A percentile compares a stretch with the other conserved stretches of the same genome.
phyloP scores from a whole-genome alignment of 2,329 filamentous ascomycete genomes.

The Aspergillus piperis region DNA sequence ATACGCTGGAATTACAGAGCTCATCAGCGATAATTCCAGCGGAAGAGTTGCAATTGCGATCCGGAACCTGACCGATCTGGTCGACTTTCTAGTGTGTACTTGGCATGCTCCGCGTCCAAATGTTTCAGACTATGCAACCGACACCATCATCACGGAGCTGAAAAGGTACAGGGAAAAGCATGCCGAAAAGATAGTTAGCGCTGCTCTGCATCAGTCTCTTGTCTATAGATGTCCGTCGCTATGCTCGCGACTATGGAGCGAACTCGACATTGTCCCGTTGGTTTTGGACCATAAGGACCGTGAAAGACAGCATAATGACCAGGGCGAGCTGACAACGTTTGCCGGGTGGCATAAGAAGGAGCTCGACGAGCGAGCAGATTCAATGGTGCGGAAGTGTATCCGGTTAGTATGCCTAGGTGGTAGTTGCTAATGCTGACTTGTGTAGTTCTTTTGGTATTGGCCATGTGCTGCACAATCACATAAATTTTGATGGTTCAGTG shows the following conservation, averaged over 20 bases:
- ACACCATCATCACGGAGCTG: constrained; percentile 59
- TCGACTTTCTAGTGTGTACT: constrained; percentile 66
- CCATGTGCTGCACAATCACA: constrained; percentile 63
- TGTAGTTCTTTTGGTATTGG: constrained; percentile 68
- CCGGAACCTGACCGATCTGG: constrained; percentile 69
- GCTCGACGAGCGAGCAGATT: constrained; percentile 76
- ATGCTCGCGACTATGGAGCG: constrained; percentile 69
- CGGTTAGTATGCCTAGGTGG: constrained; percentile 46
- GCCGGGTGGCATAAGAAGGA: constrained; percentile 53
- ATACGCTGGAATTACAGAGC: constrained; percentile 4
- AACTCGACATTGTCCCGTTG: constrained; percentile 72
- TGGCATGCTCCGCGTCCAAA: constrained; percentile 42
- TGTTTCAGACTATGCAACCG: constrained; percentile 53
- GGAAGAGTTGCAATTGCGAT: constrained; percentile 60
- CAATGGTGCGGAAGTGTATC: constrained; percentile 73
- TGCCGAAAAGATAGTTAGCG: constrained; percentile 70
- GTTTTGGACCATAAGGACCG: constrained; percentile 47
- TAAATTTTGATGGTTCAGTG: constrained; percentile 66
- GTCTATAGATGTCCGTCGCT: constrained; percentile 63
- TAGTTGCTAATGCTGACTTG: not conserved
- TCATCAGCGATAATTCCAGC: not conserved
- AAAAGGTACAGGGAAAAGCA: constrained; percentile 63
- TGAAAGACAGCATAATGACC: not conserved
- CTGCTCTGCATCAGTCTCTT: constrained; percentile 62
- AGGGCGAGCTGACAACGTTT: constrained; percentile 25